Evolutionary conservation across 1,284 basidiomycete genomes (phyloP).

Genomic region (Waitea zeae): DNA sequence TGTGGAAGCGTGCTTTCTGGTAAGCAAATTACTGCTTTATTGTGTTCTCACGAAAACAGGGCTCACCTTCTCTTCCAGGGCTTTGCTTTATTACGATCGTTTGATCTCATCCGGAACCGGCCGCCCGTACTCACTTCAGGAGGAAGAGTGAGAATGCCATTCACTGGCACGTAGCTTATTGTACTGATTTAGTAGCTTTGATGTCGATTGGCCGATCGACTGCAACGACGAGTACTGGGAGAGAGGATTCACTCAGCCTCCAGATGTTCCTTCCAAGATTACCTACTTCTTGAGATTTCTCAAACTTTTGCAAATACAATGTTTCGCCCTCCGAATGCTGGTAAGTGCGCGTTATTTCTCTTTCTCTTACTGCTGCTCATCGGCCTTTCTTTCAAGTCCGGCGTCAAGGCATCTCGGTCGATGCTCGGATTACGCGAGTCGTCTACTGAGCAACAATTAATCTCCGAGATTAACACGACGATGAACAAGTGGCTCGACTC

Average conservation of each 20-base stretch:
- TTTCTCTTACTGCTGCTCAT: too few species aligned
- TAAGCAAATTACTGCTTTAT: constrained; percentile 43
- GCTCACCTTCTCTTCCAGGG: constrained; percentile 23
- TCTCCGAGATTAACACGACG: constrained; percentile 50
- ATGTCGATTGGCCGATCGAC: constrained; percentile 63
- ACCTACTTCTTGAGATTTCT: constrained; percentile 51
- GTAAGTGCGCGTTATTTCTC: too few species aligned
- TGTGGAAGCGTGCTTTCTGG: constrained; percentile 38
- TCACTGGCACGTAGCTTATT: constrained; percentile 4
- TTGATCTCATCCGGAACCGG: constrained; percentile 20
- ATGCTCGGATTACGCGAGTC: constrained; percentile 28
- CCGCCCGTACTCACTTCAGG: constrained; percentile 49
- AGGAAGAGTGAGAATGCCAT: constrained; percentile 40
- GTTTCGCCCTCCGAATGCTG: constrained; percentile 52
- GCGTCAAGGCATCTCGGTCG: constrained; percentile 44
- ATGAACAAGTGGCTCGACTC: constrained; percentile 58
- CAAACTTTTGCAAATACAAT: constrained; percentile 54
- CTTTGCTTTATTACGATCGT: background rate
- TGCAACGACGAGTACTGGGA: constrained; percentile 83
- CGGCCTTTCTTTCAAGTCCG: too few species aligned
- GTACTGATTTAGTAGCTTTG: constrained; percentile 38
- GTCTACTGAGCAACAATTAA: constrained; percentile 37
- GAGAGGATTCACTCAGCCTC: constrained; percentile 44
- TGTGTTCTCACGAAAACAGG: too few species aligned
- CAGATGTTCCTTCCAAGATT: constrained; percentile 38